phyloP scores from a whole-genome alignment of 1,139 yeast genomes.

The Hyphopichia buzzinii region DNA sequence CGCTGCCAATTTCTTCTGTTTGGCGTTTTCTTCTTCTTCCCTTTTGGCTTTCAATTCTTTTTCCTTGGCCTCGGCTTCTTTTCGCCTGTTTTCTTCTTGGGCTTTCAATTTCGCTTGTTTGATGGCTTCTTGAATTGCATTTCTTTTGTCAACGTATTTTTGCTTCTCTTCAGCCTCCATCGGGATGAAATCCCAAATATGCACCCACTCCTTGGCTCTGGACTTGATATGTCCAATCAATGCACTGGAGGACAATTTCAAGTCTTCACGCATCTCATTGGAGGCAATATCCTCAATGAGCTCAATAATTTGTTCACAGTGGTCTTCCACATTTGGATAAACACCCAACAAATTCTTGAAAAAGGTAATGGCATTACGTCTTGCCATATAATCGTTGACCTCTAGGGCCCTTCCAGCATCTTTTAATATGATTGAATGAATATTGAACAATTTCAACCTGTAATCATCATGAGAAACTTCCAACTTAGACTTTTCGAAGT shows the following conservation, averaged over 20 bases:
- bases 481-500: constrained; percentile 11
- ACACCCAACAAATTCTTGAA: constrained; percentile 64
- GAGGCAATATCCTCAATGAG: constrained; percentile 48
- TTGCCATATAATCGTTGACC: constrained; percentile 70
- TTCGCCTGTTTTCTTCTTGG: constrained; percentile 9
- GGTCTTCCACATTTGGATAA: constrained; percentile 70
- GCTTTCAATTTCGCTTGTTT: constrained; percentile 11
- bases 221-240: constrained; percentile 70
- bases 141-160: constrained; percentile 20
- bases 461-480: constrained; percentile 31
- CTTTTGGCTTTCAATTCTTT: constrained; percentile 5
- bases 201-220: constrained; percentile 55
- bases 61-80: constrained; percentile 4
- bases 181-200: constrained; percentile 55
- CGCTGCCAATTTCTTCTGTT: constrained; percentile 3
- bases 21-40: constrained; percentile 5
- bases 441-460: constrained; percentile 46
- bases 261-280: constrained; percentile 72
- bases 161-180: constrained; percentile 35
- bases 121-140: constrained; percentile 16
- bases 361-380: constrained; percentile 78
- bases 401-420: constrained; percentile 50
- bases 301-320: constrained; percentile 54
- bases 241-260: constrained; percentile 77
- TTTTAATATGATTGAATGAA: constrained; percentile 51